Evolutionary conservation across 371 early-diverging fungal genomes (phyloP).

Genomic region (Circinella minor): DNA sequence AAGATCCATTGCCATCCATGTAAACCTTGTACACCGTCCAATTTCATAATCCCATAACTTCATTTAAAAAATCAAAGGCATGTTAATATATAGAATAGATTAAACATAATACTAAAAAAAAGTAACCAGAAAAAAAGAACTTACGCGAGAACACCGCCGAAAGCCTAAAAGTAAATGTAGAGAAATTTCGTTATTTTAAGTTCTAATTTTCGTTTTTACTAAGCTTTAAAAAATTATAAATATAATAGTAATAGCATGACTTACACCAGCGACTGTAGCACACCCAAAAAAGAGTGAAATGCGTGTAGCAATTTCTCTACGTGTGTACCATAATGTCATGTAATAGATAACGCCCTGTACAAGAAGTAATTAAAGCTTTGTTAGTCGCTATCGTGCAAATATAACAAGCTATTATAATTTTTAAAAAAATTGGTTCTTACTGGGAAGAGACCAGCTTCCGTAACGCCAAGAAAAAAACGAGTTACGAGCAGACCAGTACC

Average conservation of each 20-base stretch:
- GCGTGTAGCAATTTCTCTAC: constrained; percentile 74
- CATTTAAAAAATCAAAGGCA: too few species aligned
- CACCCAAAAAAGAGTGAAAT: constrained; percentile 71
- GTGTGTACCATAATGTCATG: constrained; percentile 54
- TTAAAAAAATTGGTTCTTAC: constrained; percentile 17
- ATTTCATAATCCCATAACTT: constrained; percentile 56
- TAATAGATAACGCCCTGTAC: constrained; percentile 48
- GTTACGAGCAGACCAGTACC: constrained; percentile 55
- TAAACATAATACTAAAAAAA: too few species aligned
- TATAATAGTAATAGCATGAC: constrained; percentile 10
- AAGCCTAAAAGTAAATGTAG: constrained; percentile 32
- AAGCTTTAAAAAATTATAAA: too few species aligned
- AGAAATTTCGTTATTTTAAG: not conserved
- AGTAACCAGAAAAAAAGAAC: too few species aligned
- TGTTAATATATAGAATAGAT: too few species aligned
- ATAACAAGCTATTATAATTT: too few species aligned
- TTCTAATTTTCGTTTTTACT: not conserved
- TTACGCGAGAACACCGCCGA: constrained; percentile 58
- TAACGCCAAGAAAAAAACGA: constrained; percentile 74
- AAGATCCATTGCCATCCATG: constrained; percentile 77
- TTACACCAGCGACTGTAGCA: constrained; percentile 71
- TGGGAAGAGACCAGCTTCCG: constrained; percentile 70
- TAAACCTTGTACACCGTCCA: constrained; percentile 55
- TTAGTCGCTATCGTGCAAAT: too few species aligned
- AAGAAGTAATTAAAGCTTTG: not conserved